Base-by-base conservation (phyloP, 805 yeast species). In the Pichia sporocuriosa region DNA sequence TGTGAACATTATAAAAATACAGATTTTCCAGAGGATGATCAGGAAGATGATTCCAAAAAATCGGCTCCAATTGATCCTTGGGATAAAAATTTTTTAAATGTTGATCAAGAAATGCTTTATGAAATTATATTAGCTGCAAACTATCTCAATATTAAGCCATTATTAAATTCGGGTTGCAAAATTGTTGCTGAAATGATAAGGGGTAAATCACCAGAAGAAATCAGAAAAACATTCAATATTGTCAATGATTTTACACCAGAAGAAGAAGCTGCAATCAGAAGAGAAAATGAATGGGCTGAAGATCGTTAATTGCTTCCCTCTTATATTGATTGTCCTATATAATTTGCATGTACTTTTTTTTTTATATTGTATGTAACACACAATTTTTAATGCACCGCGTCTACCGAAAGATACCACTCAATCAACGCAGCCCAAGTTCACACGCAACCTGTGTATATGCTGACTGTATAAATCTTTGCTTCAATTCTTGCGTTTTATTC, bases 61-160 rank as follows among this genome's bases (percentile, higher is more conserved):
- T 73, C 90, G n/a, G 87, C 88, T 2, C 96, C 95, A 4, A 87
- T 90, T 39, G 90, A 84, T 47, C 88, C 88, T 35, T 90, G 97
- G 97, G 97, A 90, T 65, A 84, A 85, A 62, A 86, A 84, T 62
- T 90, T 89, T 62, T 73, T 90, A 54, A 84, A 85, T 58, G 96
- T 90, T 29, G 97, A 90, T 64, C 97, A 83, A 58, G 90, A 83
- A 53, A 83, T 83, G 89, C 69, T 83, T 44, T 83, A 83, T 51
- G 93, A 82, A 55, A 83, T 83, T 55, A 81, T 83, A 44, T 65
- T 80, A 43, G 90, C 90, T n/a, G 86, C 90, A 16, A 83, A 83
- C 60, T 83, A 81, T 58, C 65, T 83, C 56, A 82, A 83, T 58
- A 82, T 83, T 54, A 75, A 80, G 49, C 89, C 88, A 2, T 65